A percentile compares a stretch with the other conserved stretches of the same genome.
Evolutionary conservation across 176 grass and related monocot species (phyloP).

Genomic region (Hsuehochloa calcarea): DNA sequence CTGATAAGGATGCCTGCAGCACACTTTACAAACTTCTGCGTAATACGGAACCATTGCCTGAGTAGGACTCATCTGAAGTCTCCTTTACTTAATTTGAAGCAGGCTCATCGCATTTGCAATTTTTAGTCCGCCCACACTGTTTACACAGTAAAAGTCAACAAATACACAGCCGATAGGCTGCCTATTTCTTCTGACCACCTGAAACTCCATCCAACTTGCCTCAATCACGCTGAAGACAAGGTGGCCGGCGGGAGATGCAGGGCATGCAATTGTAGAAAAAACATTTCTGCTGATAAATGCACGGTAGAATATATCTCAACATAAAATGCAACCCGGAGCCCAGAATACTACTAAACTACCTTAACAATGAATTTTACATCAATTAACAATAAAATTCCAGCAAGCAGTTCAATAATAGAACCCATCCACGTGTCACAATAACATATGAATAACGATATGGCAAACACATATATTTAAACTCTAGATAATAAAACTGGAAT

Average conservation of each 20-base stretch:
- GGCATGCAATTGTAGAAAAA: neutral
- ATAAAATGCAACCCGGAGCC: no score
- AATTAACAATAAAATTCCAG: no score
- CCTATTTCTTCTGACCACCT: neutral
- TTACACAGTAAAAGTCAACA: constrained; percentile 5
- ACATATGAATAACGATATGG: no score
- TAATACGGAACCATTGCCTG: neutral
- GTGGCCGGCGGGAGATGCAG: neutral
- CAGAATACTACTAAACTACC: no score
- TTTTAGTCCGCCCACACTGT: neutral
- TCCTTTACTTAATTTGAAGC: neutral
- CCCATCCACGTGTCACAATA: no score
- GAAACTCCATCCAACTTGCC: neutral
- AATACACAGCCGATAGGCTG: neutral
- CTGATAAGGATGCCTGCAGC: neutral
- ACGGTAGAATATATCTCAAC: neutral
- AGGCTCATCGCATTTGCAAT: neutral
- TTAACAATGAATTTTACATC: no score
- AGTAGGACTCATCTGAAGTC: neutral
- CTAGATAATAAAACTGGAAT: no score
- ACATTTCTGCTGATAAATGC: neutral
- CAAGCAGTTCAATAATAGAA: no score
- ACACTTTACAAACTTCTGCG: neutral
- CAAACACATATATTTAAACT: no score
- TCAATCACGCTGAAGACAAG: neutral